Percentiles rank a stretch among this genome's conserved stretches.
Conservation (phyloP, 768 basidiomycete species). For the Suillus hirtellus region DNA sequence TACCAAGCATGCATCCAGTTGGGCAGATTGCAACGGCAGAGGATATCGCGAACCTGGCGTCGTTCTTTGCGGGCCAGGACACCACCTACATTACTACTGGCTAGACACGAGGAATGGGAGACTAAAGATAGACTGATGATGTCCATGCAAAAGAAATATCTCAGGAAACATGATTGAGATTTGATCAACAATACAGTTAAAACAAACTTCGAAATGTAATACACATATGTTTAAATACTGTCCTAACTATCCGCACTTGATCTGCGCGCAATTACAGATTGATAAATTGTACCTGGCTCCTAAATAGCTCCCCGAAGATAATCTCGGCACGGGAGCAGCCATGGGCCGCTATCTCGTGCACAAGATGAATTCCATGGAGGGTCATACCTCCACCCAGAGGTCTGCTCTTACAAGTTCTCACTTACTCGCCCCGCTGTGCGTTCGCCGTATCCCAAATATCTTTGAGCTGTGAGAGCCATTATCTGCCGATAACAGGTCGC, state of each 20-base stretch:
- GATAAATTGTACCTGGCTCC: neutral
- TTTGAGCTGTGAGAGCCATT: neutral
- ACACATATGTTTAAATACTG: neutral
- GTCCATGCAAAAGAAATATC: neutral
- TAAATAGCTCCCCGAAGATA: neutral
- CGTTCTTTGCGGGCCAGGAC: conserved; percentile 31
- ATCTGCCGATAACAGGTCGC: neutral
- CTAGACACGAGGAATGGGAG: neutral
- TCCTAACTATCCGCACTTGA: neutral
- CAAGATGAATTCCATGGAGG: neutral
- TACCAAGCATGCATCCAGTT: neutral
- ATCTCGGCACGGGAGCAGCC: neutral
- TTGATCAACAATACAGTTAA: neutral
- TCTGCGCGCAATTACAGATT: neutral
- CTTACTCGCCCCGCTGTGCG: conserved; percentile 3
- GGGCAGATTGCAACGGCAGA: neutral
- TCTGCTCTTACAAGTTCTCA: neutral
- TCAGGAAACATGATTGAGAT: neutral
- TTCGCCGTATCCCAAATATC: conserved; percentile 16
- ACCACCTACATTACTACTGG: conserved; percentile 22
- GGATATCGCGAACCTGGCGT: conserved; percentile 19
- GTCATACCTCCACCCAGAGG: neutral
- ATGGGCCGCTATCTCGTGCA: neutral
- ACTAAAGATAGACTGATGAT: neutral
- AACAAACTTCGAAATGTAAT: neutral